Conservation (phyloP, 1,284 basidiomycete genomes). For the Pisolithus thermaeus region DNA sequence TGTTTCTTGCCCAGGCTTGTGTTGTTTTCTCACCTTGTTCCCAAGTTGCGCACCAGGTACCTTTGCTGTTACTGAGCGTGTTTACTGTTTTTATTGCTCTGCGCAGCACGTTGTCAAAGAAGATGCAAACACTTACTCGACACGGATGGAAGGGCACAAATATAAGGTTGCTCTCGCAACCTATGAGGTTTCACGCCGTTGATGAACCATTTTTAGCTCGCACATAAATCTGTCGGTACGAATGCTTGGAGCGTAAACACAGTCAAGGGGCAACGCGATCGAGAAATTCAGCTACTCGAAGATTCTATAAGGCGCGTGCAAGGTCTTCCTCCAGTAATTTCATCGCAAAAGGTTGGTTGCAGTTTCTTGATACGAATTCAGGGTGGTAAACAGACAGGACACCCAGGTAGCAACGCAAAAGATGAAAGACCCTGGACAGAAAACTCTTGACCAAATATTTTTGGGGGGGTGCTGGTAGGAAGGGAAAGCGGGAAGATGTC, state of each 20-base stretch:
- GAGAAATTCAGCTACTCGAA: conserved; percentile 7
- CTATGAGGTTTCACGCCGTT: no score
- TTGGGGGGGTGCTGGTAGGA: background rate
- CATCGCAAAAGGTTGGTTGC: conserved; percentile 1
- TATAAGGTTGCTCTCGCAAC: conserved; percentile 8
- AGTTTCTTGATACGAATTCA: background rate
- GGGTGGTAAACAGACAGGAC: background rate
- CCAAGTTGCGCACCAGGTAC: conserved; percentile 1
- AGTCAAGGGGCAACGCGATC: conserved; percentile 7
- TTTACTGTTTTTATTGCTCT: background rate
- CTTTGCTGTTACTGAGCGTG: background rate
- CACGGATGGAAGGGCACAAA: conserved; percentile 10
- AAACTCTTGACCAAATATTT: conserved; percentile 1
- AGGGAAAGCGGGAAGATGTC: background rate
- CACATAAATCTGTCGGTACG: conserved; percentile 4
- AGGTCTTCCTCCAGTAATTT: conserved; percentile 6
- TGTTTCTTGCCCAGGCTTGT: background rate
- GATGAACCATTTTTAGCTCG: background rate
- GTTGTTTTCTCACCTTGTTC: background rate
- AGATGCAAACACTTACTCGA: conserved; percentile 8
- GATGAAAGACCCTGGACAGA: background rate
- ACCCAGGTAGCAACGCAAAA: background rate
- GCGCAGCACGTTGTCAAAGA: conserved; percentile 8
- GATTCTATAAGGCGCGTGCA: conserved; percentile 6
- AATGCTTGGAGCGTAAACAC: conserved; percentile 7